These are phyloP conservation scores for Pyrrhoderma noxium DNA, from an alignment of 1,284 basidiomycete species.

Conservation along the genomic window DNA sequence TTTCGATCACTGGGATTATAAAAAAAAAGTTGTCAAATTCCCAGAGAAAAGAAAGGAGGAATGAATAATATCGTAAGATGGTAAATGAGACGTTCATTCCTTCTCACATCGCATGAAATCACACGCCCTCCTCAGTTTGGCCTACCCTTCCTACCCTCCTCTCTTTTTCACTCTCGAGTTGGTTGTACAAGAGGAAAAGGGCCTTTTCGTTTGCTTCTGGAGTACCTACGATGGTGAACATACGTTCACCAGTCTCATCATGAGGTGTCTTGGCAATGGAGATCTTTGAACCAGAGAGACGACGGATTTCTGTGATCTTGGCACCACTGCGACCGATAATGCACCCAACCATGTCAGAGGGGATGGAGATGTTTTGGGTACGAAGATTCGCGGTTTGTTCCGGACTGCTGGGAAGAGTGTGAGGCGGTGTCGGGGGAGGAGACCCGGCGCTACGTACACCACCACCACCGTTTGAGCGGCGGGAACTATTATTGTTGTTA, in stretches of 20 bases:
- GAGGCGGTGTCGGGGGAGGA: conserved; percentile 48
- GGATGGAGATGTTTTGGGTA: conserved; percentile 98
- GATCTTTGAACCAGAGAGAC: conserved; percentile 93
- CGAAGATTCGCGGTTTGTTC: conserved; percentile 71
- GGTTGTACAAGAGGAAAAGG: conserved; percentile 94
- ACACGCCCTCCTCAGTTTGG: conserved; percentile 28
- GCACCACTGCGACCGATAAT: conserved; percentile 95
- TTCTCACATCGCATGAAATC: background rate
- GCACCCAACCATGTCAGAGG: conserved; percentile 97
- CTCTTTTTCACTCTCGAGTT: conserved; percentile 94
- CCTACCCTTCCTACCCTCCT: conserved; percentile 76
- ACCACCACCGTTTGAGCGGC: conserved; percentile 55
- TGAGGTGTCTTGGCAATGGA: conserved; percentile 98
- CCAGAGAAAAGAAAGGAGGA: background rate
- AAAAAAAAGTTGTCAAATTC: background rate
- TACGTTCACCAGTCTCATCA: conserved; percentile 96
- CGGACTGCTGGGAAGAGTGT: conserved; percentile 40
- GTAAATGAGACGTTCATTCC: background rate
- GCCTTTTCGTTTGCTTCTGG: conserved; percentile 96
- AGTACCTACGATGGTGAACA: conserved; percentile 98
- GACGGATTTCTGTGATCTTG: conserved; percentile 98
- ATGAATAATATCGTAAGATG: background rate
- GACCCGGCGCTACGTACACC: conserved; percentile 34
- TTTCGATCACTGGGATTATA: too few species aligned
- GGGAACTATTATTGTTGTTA: too few species aligned